Percentiles rank a stretch among this genome's conserved stretches.
Conservation (phyloP, 176 grass and related monocot genomes). For the Pontederia crassipes region DNA sequence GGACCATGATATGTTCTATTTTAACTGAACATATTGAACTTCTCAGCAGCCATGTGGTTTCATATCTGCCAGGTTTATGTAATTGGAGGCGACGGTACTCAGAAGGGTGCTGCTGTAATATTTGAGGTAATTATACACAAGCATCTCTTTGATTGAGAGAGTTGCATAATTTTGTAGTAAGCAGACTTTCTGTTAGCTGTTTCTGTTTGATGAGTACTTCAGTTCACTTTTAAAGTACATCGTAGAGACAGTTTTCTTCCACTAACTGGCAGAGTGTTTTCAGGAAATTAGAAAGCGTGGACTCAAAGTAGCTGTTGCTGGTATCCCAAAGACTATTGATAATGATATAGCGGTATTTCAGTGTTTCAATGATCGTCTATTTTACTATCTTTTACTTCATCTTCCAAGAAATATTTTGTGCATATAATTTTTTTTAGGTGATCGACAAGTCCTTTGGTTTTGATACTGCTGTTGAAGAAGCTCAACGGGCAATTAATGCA, state of each 20-base stretch:
- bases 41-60: constrained; percentile 8
- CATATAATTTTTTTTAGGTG: constrained; percentile 38
- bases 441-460: constrained; percentile 99
- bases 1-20: neutral
- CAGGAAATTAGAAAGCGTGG: constrained; percentile 80
- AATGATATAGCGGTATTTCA: constrained; percentile 86
- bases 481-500: constrained; percentile 84
- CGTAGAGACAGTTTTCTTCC: no score
- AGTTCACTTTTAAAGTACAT: no score
- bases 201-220: no score
- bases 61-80: constrained; percentile 56
- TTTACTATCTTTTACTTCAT: neutral
- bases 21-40: neutral
- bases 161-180: neutral
- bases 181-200: no score
- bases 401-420: neutral
- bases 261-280: neutral
- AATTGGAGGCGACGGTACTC: constrained; percentile 93
- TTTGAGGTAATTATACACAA: constrained; percentile 43
- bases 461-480: constrained; percentile 94
- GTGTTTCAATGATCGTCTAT: neutral
- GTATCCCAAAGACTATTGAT: constrained; percentile 92
- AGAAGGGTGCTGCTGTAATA: constrained; percentile 82
- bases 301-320: constrained; percentile 74
- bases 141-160: neutral